Conservation (phyloP, 2,329 filamentous ascomycete species). For the Penicillium oxalicum region DNA sequence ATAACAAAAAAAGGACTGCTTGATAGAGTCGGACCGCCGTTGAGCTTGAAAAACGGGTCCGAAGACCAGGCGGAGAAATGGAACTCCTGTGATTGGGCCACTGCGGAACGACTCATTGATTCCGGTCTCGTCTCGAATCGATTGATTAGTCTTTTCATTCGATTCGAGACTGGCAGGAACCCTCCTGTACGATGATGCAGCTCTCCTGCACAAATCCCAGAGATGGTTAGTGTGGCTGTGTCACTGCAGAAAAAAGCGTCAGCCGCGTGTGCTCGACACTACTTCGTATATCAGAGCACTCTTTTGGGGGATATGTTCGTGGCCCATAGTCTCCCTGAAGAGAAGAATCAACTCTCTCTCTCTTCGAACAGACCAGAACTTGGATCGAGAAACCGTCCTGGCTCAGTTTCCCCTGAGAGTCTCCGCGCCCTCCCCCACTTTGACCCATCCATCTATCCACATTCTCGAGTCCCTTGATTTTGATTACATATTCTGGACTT, state of each 20-base stretch:
- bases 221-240: not conserved
- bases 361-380: too few relatives aligned
- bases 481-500: too few relatives aligned
- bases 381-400: too few relatives aligned
- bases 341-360: too few relatives aligned
- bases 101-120: too few relatives aligned
- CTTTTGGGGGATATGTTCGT: not conserved
- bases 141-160: too few relatives aligned
- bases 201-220: not conserved
- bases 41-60: not conserved
- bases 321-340: too few relatives aligned
- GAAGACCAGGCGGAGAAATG: constrained; percentile 15
- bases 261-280: constrained; percentile 8
- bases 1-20: too few relatives aligned
- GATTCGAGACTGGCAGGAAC: too few relatives aligned
- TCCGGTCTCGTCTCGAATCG: too few relatives aligned
- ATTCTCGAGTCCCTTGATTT: not conserved
- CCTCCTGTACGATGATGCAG: not conserved
- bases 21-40: too few relatives aligned
- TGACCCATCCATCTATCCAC: not conserved
- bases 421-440: not conserved
- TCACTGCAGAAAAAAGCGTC: not conserved
- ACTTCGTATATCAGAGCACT: constrained; percentile 17
- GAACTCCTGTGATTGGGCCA: constrained; percentile 11
- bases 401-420: not conserved